A percentile compares a stretch with the other conserved stretches of the same genome.
phyloP scores from a whole-genome alignment of 192 early-diverging fungal species.

The Podila minutissima region DNA sequence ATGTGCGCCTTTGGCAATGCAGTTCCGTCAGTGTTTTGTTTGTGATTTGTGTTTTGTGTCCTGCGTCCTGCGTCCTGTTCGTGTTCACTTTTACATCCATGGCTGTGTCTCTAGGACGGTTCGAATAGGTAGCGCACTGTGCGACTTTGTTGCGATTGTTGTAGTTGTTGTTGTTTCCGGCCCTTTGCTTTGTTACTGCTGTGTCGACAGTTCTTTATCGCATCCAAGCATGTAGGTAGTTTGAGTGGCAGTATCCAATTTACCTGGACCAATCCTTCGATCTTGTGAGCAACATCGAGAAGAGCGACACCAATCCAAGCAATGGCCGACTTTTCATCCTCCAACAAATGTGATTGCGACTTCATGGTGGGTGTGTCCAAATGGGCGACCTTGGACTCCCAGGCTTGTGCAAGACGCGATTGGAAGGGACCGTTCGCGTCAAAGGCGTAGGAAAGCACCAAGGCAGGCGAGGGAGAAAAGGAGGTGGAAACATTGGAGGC shows the following conservation, averaged over 20 bases:
- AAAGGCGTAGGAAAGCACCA: constrained; percentile 65
- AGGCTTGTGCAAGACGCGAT: constrained; percentile 52
- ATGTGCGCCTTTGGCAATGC: background rate
- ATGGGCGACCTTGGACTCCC: constrained; percentile 63
- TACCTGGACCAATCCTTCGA: constrained; percentile 72
- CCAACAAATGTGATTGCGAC: constrained; percentile 44
- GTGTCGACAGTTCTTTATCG: too few species aligned
- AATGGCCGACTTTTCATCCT: constrained; percentile 59
- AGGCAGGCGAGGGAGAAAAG: constrained; percentile 12
- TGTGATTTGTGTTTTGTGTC: too few species aligned
- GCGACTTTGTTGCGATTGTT: background rate
- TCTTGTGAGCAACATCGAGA: constrained; percentile 65
- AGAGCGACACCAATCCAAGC: constrained; percentile 62
- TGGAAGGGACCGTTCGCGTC: constrained; percentile 56
- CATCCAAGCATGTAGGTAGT: too few species aligned
- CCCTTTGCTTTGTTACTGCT: too few species aligned
- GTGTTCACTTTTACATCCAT: too few species aligned
- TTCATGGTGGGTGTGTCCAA: constrained; percentile 51
- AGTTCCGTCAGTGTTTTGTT: too few species aligned
- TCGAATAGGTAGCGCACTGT: background rate
- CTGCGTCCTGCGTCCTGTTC: too few species aligned
- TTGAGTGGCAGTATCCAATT: background rate
- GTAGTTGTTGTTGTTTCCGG: background rate
- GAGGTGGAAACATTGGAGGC: constrained; percentile 1
- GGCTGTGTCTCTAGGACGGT: too few species aligned